Conservation (phyloP, 2,329 filamentous ascomycete genomes). For the Neonectria punicea region DNA sequence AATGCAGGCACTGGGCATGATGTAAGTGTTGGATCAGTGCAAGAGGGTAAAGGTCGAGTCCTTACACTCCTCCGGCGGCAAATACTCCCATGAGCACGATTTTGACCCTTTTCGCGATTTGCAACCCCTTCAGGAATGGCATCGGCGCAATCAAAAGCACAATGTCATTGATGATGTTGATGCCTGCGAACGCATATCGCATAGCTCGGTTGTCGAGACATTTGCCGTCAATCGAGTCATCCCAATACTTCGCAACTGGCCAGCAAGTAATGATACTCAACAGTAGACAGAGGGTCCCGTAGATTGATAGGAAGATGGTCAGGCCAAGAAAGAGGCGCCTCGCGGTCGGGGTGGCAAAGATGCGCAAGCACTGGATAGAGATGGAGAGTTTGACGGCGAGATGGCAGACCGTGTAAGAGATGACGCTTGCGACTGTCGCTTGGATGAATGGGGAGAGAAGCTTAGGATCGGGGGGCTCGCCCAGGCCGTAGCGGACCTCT, state of each 20-base stretch:
- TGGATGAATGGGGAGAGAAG: conserved; percentile 33
- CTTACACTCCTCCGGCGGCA: conserved; percentile 52
- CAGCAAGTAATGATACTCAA: conserved; percentile 41
- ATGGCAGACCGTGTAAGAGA: conserved; percentile 41
- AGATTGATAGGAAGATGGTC: conserved; percentile 36
- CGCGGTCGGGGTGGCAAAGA: conserved; percentile 37
- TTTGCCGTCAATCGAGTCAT: conserved; percentile 34
- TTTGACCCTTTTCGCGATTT: conserved; percentile 51
- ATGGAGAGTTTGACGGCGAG: conserved; percentile 44
- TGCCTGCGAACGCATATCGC: conserved; percentile 44
- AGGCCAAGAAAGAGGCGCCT: conserved; percentile 37
- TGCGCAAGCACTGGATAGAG: conserved; percentile 42
- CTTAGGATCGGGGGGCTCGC: conserved; percentile 25
- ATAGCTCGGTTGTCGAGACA: conserved; percentile 39
- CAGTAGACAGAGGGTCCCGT: conserved; percentile 34
- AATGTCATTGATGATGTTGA: conserved; percentile 48
- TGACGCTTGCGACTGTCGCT: conserved; percentile 37
- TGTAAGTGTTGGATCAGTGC: conserved; percentile 7
- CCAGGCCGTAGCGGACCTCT: conserved; percentile 41
- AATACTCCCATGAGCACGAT: too few species aligned
- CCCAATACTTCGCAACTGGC: conserved; percentile 44
- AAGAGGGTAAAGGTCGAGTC: neutral
- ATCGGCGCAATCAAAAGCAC: conserved; percentile 43
- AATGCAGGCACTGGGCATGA: conserved; percentile 31
- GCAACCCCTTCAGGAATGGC: conserved; percentile 48